phyloP scores from a whole-genome alignment of 2,329 filamentous ascomycete species.

The Elsinoe perseae region DNA sequence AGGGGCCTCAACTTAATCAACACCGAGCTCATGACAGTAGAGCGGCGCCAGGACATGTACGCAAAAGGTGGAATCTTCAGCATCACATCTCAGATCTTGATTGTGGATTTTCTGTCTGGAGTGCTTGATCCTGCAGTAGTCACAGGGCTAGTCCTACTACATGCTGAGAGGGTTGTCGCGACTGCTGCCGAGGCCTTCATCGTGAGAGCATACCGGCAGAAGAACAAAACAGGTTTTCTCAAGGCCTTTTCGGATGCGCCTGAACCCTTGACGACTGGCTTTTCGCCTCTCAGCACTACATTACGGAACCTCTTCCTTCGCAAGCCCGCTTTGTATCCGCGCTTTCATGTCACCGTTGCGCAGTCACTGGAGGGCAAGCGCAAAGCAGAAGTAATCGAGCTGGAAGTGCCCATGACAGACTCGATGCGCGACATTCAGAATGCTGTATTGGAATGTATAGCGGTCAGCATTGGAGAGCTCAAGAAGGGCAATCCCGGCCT shows the following conservation, averaged over 20 bases:
- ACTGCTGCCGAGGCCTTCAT: conserved; percentile 95
- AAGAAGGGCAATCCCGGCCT: conserved; percentile 84
- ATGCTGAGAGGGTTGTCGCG: conserved; percentile 76
- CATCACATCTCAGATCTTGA: conserved; percentile 88
- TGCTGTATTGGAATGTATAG: conserved; percentile 90
- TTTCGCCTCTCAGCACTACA: conserved; percentile 80
- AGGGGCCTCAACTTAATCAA: conserved; percentile 87
- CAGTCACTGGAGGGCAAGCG: conserved; percentile 82
- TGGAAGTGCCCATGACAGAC: conserved; percentile 93
- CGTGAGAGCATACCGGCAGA: conserved; percentile 82
- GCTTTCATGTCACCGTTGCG: conserved; percentile 86
- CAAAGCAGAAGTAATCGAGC: conserved; percentile 92
- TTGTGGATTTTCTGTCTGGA: conserved; percentile 84
- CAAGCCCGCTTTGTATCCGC: conserved; percentile 83
- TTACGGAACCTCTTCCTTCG: conserved; percentile 86
- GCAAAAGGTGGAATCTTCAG: conserved; percentile 83
- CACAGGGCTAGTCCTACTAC: conserved; percentile 77
- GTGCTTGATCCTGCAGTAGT: conserved; percentile 75
- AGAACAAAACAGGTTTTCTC: conserved; percentile 86
- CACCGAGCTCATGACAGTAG: conserved; percentile 84
- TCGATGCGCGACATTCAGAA: conserved; percentile 90
- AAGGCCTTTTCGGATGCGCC: conserved; percentile 95
- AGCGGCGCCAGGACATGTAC: conserved; percentile 86
- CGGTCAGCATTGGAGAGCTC: conserved; percentile 86
- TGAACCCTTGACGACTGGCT: conserved; percentile 81